These are phyloP conservation scores for Intubia oerlemansii DNA, from an alignment of 2,329 filamentous ascomycete species.

Conservation along the genomic window DNA sequence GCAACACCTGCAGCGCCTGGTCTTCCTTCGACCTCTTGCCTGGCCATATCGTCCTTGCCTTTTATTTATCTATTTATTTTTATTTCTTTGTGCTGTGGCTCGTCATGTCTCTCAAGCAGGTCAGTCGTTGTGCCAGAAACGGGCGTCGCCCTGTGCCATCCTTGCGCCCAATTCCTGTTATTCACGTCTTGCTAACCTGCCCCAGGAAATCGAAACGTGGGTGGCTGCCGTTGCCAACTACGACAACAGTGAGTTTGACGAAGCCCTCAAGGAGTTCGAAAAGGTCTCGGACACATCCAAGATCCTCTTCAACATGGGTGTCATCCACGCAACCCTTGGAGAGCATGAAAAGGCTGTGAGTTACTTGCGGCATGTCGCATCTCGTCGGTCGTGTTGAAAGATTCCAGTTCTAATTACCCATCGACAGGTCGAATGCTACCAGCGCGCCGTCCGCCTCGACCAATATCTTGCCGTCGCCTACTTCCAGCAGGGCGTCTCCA, in stretches of 20 bases:
- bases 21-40: no score
- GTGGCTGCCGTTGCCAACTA: constrained; percentile 77
- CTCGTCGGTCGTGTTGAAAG: not conserved
- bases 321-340: constrained; percentile 89
- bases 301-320: constrained; percentile 95
- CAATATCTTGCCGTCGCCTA: constrained; percentile 95
- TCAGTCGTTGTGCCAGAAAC: constrained; percentile 6
- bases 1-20: no score
- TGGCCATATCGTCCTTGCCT: no score
- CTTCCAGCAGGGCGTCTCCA: constrained; percentile 95
- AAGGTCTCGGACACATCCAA: constrained; percentile 88
- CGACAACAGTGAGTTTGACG: constrained; percentile 94
- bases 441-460: constrained; percentile 73
- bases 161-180: not conserved
- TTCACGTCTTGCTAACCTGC: not conserved
- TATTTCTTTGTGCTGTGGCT: not conserved
- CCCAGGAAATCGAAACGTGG: constrained; percentile 96
- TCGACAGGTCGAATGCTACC: constrained; percentile 78
- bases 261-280: constrained; percentile 64
- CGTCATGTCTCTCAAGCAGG: constrained; percentile 21
- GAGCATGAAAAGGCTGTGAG: constrained; percentile 89
- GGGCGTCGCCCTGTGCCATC: no score
- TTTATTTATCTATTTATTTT: not conserved
- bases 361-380: constrained; percentile 7
- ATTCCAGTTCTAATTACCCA: not conserved